phyloP scores from a whole-genome alignment of 2,329 filamentous ascomycete genomes.

The Penicillium sp. region DNA sequence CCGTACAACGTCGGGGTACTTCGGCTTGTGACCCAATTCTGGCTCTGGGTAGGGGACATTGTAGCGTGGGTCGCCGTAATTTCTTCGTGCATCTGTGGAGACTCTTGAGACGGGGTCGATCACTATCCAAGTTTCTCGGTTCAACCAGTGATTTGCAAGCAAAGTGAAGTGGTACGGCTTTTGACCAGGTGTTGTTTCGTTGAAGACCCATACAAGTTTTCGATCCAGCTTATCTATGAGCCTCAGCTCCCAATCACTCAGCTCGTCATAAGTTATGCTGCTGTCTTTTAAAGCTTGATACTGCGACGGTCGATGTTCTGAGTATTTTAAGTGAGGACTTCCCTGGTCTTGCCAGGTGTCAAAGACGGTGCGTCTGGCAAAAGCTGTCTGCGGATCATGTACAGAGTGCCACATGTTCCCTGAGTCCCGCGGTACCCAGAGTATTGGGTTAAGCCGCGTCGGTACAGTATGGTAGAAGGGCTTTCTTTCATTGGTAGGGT shows the following conservation, averaged over 20 bases:
- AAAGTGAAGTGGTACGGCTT: conserved; percentile 42
- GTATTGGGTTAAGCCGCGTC: neutral
- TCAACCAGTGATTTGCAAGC: conserved; percentile 46
- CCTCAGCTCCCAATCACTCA: conserved; percentile 39
- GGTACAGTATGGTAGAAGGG: neutral
- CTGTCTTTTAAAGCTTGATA: neutral
- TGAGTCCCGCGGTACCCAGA: neutral
- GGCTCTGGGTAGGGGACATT: conserved; percentile 31
- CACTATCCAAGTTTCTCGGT: conserved; percentile 41
- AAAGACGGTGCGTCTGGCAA: neutral
- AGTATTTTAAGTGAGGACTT: neutral
- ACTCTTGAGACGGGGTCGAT: conserved; percentile 41
- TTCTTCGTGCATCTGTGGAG: conserved; percentile 30
- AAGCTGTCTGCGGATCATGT: neutral
- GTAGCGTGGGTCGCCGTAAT: conserved; percentile 38
- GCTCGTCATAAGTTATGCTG: conserved; percentile 4
- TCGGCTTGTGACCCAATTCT: conserved; percentile 21
- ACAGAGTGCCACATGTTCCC: neutral
- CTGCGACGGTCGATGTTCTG: neutral
- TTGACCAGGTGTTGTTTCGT: conserved; percentile 40
- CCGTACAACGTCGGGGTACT: conserved; percentile 24
- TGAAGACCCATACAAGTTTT: conserved; percentile 39
- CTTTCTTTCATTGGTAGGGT: neutral
- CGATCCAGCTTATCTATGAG: conserved; percentile 37
- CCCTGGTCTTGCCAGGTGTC: neutral